Conservation (phyloP, 495 filamentous ascomycete species). For the Durotheca rogersii region DNA sequence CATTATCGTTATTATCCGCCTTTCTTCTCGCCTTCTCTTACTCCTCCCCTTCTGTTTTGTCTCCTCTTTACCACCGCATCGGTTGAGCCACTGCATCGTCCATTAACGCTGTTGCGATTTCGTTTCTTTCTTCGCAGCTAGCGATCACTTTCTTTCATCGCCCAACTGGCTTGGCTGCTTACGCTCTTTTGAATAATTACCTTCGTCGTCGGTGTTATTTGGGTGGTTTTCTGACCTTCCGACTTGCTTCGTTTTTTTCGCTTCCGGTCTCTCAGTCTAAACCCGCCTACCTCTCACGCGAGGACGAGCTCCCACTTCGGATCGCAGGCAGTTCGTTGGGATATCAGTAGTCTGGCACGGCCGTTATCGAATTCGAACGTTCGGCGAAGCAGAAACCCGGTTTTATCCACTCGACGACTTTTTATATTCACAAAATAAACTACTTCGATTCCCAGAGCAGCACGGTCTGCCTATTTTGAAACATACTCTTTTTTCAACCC, state of each 20-base stretch:
- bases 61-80: slow-evolving; percentile 41
- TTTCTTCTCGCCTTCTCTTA: slow-evolving; percentile 28
- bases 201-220: slow-evolving; percentile 50
- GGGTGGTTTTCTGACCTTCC: slow-evolving; percentile 39
- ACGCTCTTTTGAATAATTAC: slow-evolving; percentile 52
- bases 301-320: slow-evolving; percentile 10
- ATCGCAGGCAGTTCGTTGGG: slow-evolving; percentile 11
- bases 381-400: slow-evolving; percentile 5
- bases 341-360: slow-evolving; percentile 12
- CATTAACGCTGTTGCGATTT: slow-evolving; percentile 50
- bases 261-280: slow-evolving; percentile 27
- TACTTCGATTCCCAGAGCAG: slow-evolving; percentile 37
- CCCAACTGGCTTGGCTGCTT: slow-evolving; percentile 61
- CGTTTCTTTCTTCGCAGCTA: slow-evolving; percentile 54
- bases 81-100: slow-evolving; percentile 44
- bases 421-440: no score
- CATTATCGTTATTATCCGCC: slow-evolving; percentile 35
- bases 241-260: slow-evolving; percentile 34
- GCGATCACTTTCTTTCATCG: slow-evolving; percentile 54
- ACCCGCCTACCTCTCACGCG: slow-evolving; percentile 13
- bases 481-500: slow-evolving; percentile 12
- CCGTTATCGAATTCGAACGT: slow-evolving; percentile 10
- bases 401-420: slow-evolving; percentile 16
- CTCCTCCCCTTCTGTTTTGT: slow-evolving; percentile 40
- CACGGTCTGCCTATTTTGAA: slow-evolving; percentile 28